Conservation (phyloP, 352 stramenopile species). For the Pythium rishiriense region DNA sequence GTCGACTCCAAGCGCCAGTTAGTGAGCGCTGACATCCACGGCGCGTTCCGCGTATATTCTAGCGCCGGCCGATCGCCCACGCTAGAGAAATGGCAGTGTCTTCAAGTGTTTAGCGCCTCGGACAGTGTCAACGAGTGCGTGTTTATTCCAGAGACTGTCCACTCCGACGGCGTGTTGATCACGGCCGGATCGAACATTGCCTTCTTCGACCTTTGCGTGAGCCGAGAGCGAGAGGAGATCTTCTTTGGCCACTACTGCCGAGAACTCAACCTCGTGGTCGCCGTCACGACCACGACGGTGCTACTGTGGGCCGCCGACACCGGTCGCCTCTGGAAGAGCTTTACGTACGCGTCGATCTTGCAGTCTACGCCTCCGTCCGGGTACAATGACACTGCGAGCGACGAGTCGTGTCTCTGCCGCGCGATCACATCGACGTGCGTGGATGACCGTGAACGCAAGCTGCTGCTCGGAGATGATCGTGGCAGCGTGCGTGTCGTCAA, state of each 20-base stretch:
- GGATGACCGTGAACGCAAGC: conserved; percentile 80
- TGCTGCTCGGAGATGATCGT: conserved; percentile 73
- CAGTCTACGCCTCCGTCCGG: conserved; percentile 19
- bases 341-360: conserved; percentile 45
- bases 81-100: conserved; percentile 19
- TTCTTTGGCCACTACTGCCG: conserved; percentile 60
- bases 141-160: conserved; percentile 43
- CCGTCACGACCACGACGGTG: conserved; percentile 51
- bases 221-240: conserved; percentile 63
- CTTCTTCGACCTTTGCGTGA: conserved; percentile 67
- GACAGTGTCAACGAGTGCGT: conserved; percentile 24
- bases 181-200: conserved; percentile 33
- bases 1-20: conserved; percentile 65
- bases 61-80: not conserved
- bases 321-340: conserved; percentile 52
- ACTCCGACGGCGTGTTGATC: conserved; percentile 59
- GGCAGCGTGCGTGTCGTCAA: conserved; percentile 75
- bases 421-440: conserved; percentile 73
- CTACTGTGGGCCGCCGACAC: conserved; percentile 64
- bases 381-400: conserved; percentile 6
- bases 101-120: conserved; percentile 13
- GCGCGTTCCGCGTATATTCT: conserved; percentile 29
- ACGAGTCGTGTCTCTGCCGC: not conserved
- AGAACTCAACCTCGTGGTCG: conserved; percentile 56
- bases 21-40: conserved; percentile 54